These are phyloP conservation scores for Plasmodium reichenowi DNA, from an alignment of 169 alveolate genomes.

Conservation along the genomic window DNA sequence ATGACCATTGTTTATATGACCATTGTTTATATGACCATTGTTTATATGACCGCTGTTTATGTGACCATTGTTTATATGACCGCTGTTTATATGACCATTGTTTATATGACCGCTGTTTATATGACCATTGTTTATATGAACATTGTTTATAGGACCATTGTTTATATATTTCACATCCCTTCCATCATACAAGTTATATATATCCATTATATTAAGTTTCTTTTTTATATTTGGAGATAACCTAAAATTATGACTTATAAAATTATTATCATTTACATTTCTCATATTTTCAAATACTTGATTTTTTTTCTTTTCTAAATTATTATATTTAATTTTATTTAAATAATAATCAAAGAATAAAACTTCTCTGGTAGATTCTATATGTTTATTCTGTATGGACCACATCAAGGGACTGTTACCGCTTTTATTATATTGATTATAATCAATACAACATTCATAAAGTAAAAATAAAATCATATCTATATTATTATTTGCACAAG, in stretches of 20 bases:
- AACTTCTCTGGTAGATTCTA: constrained; percentile 78
- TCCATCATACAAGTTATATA: constrained; percentile 23
- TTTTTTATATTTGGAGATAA: constrained; percentile 24
- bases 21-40: no score
- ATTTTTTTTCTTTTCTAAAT: constrained; percentile 35
- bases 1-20: no score
- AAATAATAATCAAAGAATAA: constrained; percentile 79
- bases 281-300: constrained; percentile 50
- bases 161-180: background rate
- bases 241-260: constrained; percentile 14
- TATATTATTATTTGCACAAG: constrained; percentile 83
- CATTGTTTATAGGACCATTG: no score
- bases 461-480: constrained; percentile 80
- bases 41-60: no score
- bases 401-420: constrained; percentile 86
- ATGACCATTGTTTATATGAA: no score
- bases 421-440: constrained; percentile 76
- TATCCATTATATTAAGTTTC: constrained; percentile 35
- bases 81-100: no score
- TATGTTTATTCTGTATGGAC: constrained; percentile 84
- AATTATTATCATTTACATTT: background rate
- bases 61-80: no score
- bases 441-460: constrained; percentile 78
- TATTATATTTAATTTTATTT: constrained; percentile 65
- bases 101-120: no score